Conservation (phyloP, 1,139 yeast species). For the Candida sp. region DNA sequence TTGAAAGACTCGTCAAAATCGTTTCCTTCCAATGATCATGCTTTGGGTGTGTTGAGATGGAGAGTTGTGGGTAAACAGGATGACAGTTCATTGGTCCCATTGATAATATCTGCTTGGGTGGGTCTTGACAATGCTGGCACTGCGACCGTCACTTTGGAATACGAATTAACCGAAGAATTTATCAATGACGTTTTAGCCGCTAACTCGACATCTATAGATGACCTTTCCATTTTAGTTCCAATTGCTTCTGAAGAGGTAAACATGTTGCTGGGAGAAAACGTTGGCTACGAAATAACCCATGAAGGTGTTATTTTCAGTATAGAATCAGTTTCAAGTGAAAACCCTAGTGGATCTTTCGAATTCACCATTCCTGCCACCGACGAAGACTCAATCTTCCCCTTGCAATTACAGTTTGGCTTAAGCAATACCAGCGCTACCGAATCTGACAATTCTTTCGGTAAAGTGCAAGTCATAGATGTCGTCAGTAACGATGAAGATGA, state of each 20-base stretch:
- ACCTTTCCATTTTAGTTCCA: slow-evolving; percentile 67
- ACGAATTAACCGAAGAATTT: slow-evolving; percentile 56
- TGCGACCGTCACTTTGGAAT: slow-evolving; percentile 82
- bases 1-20: slow-evolving; percentile 75
- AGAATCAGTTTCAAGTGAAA: slow-evolving; percentile 44
- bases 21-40: slow-evolving; percentile 90
- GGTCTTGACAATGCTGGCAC: slow-evolving; percentile 52
- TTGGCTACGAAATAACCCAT: slow-evolving; percentile 48
- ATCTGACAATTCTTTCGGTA: slow-evolving; percentile 38
- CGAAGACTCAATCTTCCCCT: slow-evolving; percentile 90
- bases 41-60: slow-evolving; percentile 92
- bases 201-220: slow-evolving; percentile 43
- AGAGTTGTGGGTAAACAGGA: slow-evolving; percentile 63
- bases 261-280: slow-evolving; percentile 46
- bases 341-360: slow-evolving; percentile 74
- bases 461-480: slow-evolving; percentile 40
- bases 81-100: slow-evolving; percentile 59
- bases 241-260: slow-evolving; percentile 54
- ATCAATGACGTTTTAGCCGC: slow-evolving; percentile 14
- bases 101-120: slow-evolving; percentile 85
- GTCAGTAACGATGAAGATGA: slow-evolving; percentile 37
- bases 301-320: slow-evolving; percentile 61
- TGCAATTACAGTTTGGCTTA: slow-evolving; percentile 55
- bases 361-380: slow-evolving; percentile 69
- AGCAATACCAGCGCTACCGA: slow-evolving; percentile 33